Evolutionary conservation across 1,139 yeast species (phyloP), one percentile per base, ranked within the genome.

Genomic region (Nadsonia commutata): DNA sequence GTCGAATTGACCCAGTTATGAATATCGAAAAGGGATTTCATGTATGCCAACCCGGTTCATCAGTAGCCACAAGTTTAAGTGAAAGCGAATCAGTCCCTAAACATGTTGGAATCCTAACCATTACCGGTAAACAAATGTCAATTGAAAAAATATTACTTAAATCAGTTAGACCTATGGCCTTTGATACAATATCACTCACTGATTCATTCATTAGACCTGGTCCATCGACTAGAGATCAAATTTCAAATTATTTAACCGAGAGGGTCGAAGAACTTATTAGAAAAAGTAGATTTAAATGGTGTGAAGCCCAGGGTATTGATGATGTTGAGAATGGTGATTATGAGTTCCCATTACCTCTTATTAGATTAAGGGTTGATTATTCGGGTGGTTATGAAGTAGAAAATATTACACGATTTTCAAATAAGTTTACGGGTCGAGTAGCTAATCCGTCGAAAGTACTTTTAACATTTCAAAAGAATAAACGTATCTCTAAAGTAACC

Each of bases 11-110:
- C 49, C 78, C 95, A 0, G 70, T 67, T 0, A 67, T 66, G 40
- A 86, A 85, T 56, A 72, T 81, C 0, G 72, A 72, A 19, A 77
- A 76, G 21, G 80, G 78, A 1, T 85, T 88, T 56, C 77, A 77
- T 48, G 86, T 88, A 0, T 67, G 93, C 39, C 95, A 88, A 58
- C 94, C 95, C 0, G 99, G 99, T 0, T 84, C 95, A 1, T 83
- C 95, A 0, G 82, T 90, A 17, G 97, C 95, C 0, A 90, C 99
- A 0, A 80, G 95, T 13, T 66, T 93, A 36, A 75, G 82, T 43
- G 94, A 82, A 44, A 94, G 94, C 2, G 99, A 90, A 56, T 73
- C 85, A 0, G 70, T 75, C 13, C 75, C 72, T 33, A 93, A 90
- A 57, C 71, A 76, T 55, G 88, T 79, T 0, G 88, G 82, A 45